Percentiles rank a stretch among this genome's conserved stretches.
Evolutionary conservation across 225 moss, liverwort and hornwort genomes (phyloP).

Genomic region (Anthoceros angustus): DNA sequence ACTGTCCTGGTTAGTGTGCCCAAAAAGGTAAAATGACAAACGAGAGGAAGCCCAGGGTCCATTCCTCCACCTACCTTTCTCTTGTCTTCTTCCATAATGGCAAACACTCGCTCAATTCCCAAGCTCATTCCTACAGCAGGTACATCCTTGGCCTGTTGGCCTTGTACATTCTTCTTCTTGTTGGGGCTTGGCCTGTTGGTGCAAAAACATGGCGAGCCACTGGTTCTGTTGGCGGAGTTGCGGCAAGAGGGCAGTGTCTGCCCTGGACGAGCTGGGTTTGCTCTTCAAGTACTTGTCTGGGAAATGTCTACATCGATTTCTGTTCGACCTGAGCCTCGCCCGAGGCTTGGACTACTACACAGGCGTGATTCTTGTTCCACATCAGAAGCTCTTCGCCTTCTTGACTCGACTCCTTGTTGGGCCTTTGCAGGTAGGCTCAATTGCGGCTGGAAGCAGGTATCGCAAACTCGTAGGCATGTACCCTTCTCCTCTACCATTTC

Average conservation of each 20-base stretch:
- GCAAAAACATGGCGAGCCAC: constrained; percentile 24
- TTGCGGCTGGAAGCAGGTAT: constrained; percentile 44
- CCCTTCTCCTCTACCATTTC: constrained; percentile 52
- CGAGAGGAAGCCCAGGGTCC: not conserved
- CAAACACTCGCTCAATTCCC: constrained; percentile 39
- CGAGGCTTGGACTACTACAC: constrained; percentile 47
- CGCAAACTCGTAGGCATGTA: constrained; percentile 46
- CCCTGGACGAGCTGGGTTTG: constrained; percentile 28
- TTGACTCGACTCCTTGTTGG: not conserved
- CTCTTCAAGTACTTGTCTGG: constrained; percentile 30
- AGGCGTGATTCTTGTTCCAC: constrained; percentile 28
- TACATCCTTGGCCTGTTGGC: constrained; percentile 30
- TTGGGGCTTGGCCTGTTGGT: constrained; percentile 32
- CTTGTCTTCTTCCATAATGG: constrained; percentile 30
- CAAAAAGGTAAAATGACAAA: no score
- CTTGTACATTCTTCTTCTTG: constrained; percentile 18
- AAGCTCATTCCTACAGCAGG: constrained; percentile 42
- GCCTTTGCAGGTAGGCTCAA: constrained; percentile 29
- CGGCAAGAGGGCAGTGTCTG: constrained; percentile 18
- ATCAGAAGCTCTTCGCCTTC: not conserved
- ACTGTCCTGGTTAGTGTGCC: no score
- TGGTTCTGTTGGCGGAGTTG: constrained; percentile 25
- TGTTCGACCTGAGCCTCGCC: constrained; percentile 36
- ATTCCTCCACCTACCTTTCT: constrained; percentile 14
- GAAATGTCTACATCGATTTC: constrained; percentile 24